Evolutionary conservation across 106 monocot species (phyloP).

Genomic region (Dioscorea alata): DNA sequence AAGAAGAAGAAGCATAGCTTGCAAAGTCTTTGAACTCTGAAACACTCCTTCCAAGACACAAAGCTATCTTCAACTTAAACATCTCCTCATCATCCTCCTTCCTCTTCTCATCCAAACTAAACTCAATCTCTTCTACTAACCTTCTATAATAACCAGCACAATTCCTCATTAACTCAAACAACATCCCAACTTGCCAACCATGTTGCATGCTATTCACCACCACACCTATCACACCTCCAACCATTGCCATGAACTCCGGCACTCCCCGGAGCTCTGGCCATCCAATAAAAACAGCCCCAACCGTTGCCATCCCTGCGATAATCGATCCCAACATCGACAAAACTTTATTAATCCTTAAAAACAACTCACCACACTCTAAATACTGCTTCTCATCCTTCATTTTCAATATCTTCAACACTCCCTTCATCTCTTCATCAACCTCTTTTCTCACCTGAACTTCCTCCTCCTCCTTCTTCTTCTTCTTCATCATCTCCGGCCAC

Average conservation of each 20-base stretch:
- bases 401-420: constrained; percentile 35
- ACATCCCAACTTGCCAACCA: constrained; percentile 83
- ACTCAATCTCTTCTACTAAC: constrained; percentile 68
- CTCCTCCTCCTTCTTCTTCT: background rate
- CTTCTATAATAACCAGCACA: constrained; percentile 49
- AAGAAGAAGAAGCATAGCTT: constrained; percentile 16
- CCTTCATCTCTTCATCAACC: constrained; percentile 53
- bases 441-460: constrained; percentile 24
- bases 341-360: constrained; percentile 38
- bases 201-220: constrained; percentile 66
- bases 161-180: constrained; percentile 73
- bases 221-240: constrained; percentile 57
- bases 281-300: constrained; percentile 22
- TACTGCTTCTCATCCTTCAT: constrained; percentile 53
- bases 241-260: constrained; percentile 24
- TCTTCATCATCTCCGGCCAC: constrained; percentile 40
- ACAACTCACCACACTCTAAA: constrained; percentile 25
- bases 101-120: constrained; percentile 35
- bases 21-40: constrained; percentile 39
- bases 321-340: constrained; percentile 55
- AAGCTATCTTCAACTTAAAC: constrained; percentile 56
- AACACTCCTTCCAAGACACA: constrained; percentile 65
- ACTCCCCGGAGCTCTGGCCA: constrained; percentile 9
- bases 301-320: constrained; percentile 42
- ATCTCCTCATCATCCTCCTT: constrained; percentile 57